phyloP scores from a whole-genome alignment of 78 protist species.

The Cavenderia fasciculata region DNA sequence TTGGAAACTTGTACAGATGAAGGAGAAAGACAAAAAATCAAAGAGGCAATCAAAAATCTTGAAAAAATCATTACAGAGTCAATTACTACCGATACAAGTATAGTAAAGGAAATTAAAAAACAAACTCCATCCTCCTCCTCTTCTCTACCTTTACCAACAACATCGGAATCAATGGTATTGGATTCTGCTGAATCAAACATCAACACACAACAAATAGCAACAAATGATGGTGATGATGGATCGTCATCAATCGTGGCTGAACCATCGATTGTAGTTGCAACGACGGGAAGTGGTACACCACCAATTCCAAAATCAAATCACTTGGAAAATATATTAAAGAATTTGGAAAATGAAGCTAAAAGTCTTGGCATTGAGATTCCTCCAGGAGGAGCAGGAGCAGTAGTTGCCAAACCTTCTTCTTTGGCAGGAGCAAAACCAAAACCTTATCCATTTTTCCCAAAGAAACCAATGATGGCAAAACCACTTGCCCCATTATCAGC shows the following conservation, averaged over 20 bases:
- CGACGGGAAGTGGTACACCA: not conserved
- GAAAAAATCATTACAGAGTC: conserved; percentile 35
- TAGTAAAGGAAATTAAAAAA: conserved; percentile 1
- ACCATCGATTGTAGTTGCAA: not conserved
- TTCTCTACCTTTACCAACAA: no score
- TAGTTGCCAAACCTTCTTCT: not conserved
- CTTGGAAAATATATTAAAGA: no score
- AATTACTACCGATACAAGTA: not conserved
- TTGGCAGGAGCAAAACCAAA: not conserved
- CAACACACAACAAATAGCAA: no score
- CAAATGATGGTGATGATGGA: no score
- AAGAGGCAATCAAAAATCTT: conserved; percentile 36
- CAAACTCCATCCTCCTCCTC: not conserved
- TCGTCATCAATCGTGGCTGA: not conserved
- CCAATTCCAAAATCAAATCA: not conserved
- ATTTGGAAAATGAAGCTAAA: conserved; percentile 52
- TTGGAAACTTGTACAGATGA: conserved; percentile 26
- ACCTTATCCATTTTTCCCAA: not conserved
- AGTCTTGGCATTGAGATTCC: conserved; percentile 30
- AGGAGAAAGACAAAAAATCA: conserved; percentile 33
- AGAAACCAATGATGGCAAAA: conserved; percentile 9
- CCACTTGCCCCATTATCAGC: not conserved
- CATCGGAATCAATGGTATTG: not conserved
- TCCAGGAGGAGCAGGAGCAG: not conserved
- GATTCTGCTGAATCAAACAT: no score